Base-by-base conservation (phyloP, 1,284 basidiomycete species). In the Fomitopsis betulina region DNA sequence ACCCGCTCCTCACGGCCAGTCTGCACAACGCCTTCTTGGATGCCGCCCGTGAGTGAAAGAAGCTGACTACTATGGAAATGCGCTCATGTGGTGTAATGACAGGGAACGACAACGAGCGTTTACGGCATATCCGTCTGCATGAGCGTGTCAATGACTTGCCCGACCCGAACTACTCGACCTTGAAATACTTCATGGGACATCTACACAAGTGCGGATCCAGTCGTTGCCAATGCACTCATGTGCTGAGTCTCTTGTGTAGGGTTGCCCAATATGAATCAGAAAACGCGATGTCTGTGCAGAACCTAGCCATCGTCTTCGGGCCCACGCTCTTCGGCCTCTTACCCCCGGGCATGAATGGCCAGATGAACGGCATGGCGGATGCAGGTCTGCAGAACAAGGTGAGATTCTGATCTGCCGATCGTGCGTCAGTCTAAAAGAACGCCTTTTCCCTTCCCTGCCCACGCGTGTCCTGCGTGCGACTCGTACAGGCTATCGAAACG, bases 111-210 rank as follows among this genome's bases (percentile, higher is more conserved):
- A 96, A 96, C 68, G 93, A 96, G 66, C 84, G 96, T 56, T 75
- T 98, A 63, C 84, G 96, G 62, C 96, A 98, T 68, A 98, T 98
- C 63, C 84, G 95, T 53, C 76, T 99, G 59, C 96, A 99, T 68
- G 96, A 99, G 71, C 86, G 93, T 55, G 96, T 99, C 53, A 99
- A 99, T 70, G 96, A 98, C 65, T 80, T 99, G 54, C 97, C 96
- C 3, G 96, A 99, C 75, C 85, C 97, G 13, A 98, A 99, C 74
- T 99, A 99, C 69, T 94, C 97, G 0, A 98, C 96, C 1, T 80
- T 99, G 56, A 98, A 98, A 72, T 98, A 85, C 73, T 90, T 99
- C 70, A 84, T 99, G 82, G 94, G 91, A 10, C 96, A 99, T 76
- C 75, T 99, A 60, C 83, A 98, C 76, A 86, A 83, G 93, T 94